Base-by-base conservation (phyloP, 176 grass and related monocot genomes). In the Carex kokanica region DNA sequence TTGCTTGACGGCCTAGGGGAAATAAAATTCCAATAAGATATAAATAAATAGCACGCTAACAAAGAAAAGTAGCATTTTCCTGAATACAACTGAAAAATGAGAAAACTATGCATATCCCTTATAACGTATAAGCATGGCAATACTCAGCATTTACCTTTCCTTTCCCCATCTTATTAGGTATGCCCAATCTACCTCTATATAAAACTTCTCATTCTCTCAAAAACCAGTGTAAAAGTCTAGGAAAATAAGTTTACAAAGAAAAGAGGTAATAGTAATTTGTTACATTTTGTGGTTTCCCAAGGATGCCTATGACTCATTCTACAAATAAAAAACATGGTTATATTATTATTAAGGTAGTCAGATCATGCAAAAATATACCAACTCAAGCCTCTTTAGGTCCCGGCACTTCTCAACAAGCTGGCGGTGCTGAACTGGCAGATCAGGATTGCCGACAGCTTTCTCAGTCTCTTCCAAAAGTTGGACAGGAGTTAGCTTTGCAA, bases 391-490 rank as follows among this genome's bases (percentile, higher is more conserved):
- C 67, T 90, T 94, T 47, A 97, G 15, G 62, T 94, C 87, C 31
- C 57, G 81, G 80, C 94, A 94, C 87, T 86, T 85, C 45, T 91
- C 90, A 18, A 97, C 80, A 61, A 97, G 94, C 29, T 41, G 74
- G 8, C 55, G 86, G 85, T 97, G 94, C 52, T 94, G 92, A 55
- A 97, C 47, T 61, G 94, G 92, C 31, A 97, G 78, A 32, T 91
- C 82, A 23, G 94, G 90, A 78, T 97, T 91, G 54, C 92, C 94
- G 17, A 97, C 92, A n/a, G 95, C 90, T 83, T 97, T 94, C 80
- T 97, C 95, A 60, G 95, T 97, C 87, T 97, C 95, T 88, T 94
- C 87, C 45, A 97, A 85, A 69, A 97, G 87, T 77, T 97, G 90
- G 64, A 94, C 88, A 8, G 95, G 95, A 64, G 80, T 97, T 23